These are phyloP conservation scores for Symbiodinium natans DNA, from an alignment of 73 alveolate species.

Conservation along the genomic window DNA sequence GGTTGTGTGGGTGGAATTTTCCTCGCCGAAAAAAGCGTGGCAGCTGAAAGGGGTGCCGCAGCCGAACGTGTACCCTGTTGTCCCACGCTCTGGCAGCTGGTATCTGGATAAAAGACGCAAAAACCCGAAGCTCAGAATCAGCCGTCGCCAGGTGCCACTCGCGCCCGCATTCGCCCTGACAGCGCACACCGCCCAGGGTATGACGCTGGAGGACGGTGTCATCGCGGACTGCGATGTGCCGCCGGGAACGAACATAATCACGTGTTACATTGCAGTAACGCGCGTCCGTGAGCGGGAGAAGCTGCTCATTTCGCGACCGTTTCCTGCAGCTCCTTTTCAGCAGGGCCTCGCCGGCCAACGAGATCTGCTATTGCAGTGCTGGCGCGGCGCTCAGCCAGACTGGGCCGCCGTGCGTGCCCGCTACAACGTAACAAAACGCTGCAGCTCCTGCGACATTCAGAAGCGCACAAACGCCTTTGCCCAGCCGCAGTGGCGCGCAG, in stretches of 20 bases:
- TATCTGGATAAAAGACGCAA: too few relatives aligned
- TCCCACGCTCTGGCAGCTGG: too few relatives aligned
- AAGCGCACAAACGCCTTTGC: too few relatives aligned
- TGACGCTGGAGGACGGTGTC: slow-evolving; percentile 30
- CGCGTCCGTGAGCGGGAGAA: slow-evolving; percentile 13
- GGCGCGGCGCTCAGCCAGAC: too few relatives aligned
- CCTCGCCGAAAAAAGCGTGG: too few relatives aligned
- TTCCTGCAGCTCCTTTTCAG: slow-evolving; percentile 3
- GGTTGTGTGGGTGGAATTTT: too few relatives aligned
- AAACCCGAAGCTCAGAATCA: not conserved
- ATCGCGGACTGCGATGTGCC: not conserved
- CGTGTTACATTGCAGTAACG: not conserved
- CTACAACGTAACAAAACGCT: too few relatives aligned
- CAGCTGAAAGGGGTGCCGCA: too few relatives aligned
- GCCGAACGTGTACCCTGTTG: too few relatives aligned
- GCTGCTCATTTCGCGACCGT: slow-evolving; percentile 17
- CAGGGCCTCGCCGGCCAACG: not conserved
- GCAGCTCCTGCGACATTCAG: too few relatives aligned
- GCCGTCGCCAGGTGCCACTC: slow-evolving; percentile 30
- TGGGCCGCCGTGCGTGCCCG: too few relatives aligned
- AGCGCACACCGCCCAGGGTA: slow-evolving; percentile 41
- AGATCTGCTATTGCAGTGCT: too few relatives aligned
- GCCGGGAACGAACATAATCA: not conserved
- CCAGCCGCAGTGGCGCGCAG: not conserved
- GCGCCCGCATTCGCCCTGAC: slow-evolving; percentile 47